These are phyloP conservation scores for Zymoseptoria pseudotritici DNA, from an alignment of 2,329 filamentous ascomycete genomes.

Conservation along the genomic window DNA sequence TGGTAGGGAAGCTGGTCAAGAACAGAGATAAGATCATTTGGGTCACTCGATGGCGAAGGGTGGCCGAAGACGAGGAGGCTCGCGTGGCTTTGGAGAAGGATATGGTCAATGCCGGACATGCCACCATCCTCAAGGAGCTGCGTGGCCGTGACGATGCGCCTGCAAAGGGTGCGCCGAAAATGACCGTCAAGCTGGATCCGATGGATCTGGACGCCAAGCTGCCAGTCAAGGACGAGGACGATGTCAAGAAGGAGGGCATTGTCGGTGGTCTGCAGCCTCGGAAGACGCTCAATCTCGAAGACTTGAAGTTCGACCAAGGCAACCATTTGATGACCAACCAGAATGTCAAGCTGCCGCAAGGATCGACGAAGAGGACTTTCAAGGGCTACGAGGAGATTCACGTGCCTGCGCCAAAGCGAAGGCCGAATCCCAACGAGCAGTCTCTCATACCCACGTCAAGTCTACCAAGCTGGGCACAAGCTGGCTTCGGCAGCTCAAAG, in stretches of 20 bases:
- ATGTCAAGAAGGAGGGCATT: slow-evolving; percentile 58
- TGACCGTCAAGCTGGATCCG: slow-evolving; percentile 69
- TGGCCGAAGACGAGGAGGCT: slow-evolving; percentile 67
- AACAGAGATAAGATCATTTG: slow-evolving; percentile 94
- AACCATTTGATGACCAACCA: slow-evolving; percentile 99
- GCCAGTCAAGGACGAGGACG: slow-evolving; percentile 45
- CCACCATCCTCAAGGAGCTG: slow-evolving; percentile 81
- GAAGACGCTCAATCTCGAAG: slow-evolving; percentile 86
- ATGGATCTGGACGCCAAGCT: slow-evolving; percentile 66
- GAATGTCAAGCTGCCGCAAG: slow-evolving; percentile 86
- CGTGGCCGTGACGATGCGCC: slow-evolving; percentile 60
- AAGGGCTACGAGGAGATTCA: slow-evolving; percentile 99
- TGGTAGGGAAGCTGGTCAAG: slow-evolving; percentile 82
- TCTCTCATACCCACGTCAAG: slow-evolving; percentile 75
- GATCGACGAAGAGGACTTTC: slow-evolving; percentile 89
- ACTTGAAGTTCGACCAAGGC: slow-evolving; percentile 92
- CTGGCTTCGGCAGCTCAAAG: slow-evolving; percentile 77
- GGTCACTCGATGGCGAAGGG: slow-evolving; percentile 79
- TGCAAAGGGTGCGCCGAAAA: slow-evolving; percentile 53
- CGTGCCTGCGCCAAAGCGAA: slow-evolving; percentile 85
- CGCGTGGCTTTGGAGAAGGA: slow-evolving; percentile 75
- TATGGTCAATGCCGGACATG: slow-evolving; percentile 82
- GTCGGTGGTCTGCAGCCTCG: slow-evolving; percentile 79
- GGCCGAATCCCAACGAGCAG: slow-evolving; percentile 66
- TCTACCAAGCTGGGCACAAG: slow-evolving; percentile 84